Evolutionary conservation across 495 filamentous ascomycete species (phyloP).

Genomic region (Aspergillus mulundensis): DNA sequence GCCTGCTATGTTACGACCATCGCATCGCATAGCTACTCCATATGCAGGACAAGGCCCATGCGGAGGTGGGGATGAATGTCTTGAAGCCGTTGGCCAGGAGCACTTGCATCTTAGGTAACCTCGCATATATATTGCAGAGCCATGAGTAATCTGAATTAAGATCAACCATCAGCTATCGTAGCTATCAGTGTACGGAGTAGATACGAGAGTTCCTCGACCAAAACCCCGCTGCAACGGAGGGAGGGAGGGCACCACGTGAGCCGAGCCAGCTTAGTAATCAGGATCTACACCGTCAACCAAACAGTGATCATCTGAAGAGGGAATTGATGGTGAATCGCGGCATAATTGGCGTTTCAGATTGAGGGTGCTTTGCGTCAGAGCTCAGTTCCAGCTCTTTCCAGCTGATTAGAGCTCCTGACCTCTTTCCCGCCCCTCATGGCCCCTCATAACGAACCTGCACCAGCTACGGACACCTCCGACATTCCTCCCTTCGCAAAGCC

Average conservation of each 20-base stretch:
- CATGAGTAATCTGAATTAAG: too few species aligned
- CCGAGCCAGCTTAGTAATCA: constrained; percentile 5
- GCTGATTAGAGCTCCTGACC: not conserved
- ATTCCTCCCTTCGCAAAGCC: constrained; percentile 39
- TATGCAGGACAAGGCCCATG: not conserved
- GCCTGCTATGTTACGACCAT: too few species aligned
- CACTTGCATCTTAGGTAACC: too few species aligned
- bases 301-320: not conserved
- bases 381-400: not conserved
- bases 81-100: too few species aligned
- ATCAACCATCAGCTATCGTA: too few species aligned
- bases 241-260: constrained; percentile 4
- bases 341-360: constrained; percentile 10
- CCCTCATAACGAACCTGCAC: not conserved
- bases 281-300: constrained; percentile 7
- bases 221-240: too few species aligned
- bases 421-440: constrained; percentile 12
- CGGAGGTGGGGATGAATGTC: not conserved
- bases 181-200: too few species aligned
- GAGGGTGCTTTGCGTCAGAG: constrained; percentile 2
- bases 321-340: not conserved
- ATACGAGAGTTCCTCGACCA: too few species aligned
- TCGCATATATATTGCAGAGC: too few species aligned
- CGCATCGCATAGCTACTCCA: too few species aligned
- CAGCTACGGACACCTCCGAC: constrained; percentile 20